Percentiles rank a stretch among this genome's conserved stretches.
Evolutionary conservation across 1,284 basidiomycete genomes (phyloP).

Genomic region (Cronartium ribicola): DNA sequence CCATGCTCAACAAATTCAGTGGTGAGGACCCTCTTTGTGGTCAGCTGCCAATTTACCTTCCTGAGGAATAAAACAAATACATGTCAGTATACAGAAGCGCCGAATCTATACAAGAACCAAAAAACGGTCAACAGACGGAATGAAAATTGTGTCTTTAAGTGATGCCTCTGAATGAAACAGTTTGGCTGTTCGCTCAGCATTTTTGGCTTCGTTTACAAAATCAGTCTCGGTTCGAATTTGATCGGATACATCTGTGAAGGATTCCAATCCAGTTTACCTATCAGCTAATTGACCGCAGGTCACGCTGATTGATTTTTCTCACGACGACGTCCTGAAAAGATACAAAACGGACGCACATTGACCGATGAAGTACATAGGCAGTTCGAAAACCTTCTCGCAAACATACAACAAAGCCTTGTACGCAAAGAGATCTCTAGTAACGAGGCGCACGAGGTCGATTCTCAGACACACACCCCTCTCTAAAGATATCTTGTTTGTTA

Average conservation of each 20-base stretch:
- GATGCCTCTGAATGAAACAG: slow-evolving; percentile 64
- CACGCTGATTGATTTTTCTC: no score
- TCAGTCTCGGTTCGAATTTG: slow-evolving; percentile 77
- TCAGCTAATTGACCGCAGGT: no score
- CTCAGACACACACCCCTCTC: background rate
- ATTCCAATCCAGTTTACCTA: no score
- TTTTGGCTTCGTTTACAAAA: slow-evolving; percentile 68
- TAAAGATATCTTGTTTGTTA: background rate
- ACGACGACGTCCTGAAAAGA: background rate
- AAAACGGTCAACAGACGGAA: slow-evolving; percentile 56
- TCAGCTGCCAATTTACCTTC: slow-evolving; percentile 25
- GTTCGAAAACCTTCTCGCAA: slow-evolving; percentile 59
- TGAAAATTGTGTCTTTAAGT: slow-evolving; percentile 66
- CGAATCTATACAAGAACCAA: background rate
- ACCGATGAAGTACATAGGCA: slow-evolving; percentile 70
- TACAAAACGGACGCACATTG: slow-evolving; percentile 53
- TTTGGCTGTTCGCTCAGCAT: slow-evolving; percentile 61
- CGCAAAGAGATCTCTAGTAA: slow-evolving; percentile 44
- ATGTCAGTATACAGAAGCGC: background rate
- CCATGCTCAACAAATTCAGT: slow-evolving; percentile 20
- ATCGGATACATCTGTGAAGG: slow-evolving; percentile 67
- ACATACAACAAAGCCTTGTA: slow-evolving; percentile 48
- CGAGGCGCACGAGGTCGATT: background rate
- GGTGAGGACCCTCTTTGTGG: slow-evolving; percentile 18
- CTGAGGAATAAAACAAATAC: background rate